These are phyloP conservation scores for Kodamaea anthophila DNA, from an alignment of 1,139 yeast species.

Conservation along the genomic window DNA sequence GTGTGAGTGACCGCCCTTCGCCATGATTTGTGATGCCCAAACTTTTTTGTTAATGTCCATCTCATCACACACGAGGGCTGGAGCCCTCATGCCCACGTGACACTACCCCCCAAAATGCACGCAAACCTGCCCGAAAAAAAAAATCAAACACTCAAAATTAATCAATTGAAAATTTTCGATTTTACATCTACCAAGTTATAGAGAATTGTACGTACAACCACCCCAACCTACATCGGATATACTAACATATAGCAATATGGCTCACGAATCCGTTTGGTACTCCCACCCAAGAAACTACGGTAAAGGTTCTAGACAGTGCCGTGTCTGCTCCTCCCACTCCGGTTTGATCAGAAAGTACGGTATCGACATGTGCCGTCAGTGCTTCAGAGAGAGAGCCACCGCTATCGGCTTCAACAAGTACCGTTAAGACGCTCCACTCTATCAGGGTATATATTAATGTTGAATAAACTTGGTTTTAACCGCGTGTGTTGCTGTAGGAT, in stretches of 20 bases:
- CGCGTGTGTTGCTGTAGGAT: too few relatives aligned
- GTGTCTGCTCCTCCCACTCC: slow-evolving; percentile 97
- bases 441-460: slow-evolving; percentile 8
- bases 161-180: slow-evolving; percentile 8
- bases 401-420: slow-evolving; percentile 99
- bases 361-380: slow-evolving; percentile 99
- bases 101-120: not conserved
- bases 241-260: slow-evolving; percentile 59
- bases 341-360: slow-evolving; percentile 99
- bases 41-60: slow-evolving; percentile 5
- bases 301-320: slow-evolving; percentile 99
- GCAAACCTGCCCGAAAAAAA: slow-evolving; percentile 4
- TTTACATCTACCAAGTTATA: slow-evolving; percentile 12
- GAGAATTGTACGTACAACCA: slow-evolving; percentile 12
- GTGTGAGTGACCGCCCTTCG: slow-evolving; percentile 65
- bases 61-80: slow-evolving; percentile 4
- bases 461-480: too few relatives aligned
- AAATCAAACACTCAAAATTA: slow-evolving; percentile 5
- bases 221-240: too few relatives aligned
- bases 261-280: slow-evolving; percentile 99
- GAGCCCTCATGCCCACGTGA: slow-evolving; percentile 2
- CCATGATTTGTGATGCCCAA: slow-evolving; percentile 36
- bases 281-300: slow-evolving; percentile 99
- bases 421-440: slow-evolving; percentile 55
- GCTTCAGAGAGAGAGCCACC: slow-evolving; percentile 99